Conservation (phyloP, 1,284 basidiomycete genomes). For the Austropuccinia psidii region DNA sequence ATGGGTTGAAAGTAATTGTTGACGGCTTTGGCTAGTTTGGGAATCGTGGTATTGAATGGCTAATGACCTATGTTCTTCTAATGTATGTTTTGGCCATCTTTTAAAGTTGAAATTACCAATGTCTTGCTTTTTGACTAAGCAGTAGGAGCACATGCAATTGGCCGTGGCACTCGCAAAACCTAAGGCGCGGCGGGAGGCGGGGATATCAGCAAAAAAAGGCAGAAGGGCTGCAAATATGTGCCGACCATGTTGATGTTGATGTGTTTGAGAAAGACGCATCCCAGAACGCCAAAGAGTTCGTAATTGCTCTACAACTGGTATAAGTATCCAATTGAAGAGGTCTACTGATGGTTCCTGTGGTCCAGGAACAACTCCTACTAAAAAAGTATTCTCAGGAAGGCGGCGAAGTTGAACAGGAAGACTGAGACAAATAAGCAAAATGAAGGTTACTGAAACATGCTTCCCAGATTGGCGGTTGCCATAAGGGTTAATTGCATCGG, state of each 20-base stretch:
- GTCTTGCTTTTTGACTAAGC: background rate
- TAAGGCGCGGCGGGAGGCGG: conserved; percentile 27
- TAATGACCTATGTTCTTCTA: background rate
- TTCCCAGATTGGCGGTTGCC: conserved; percentile 1
- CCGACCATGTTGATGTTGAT: background rate
- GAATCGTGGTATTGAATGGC: background rate
- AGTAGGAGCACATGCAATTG: conserved; percentile 35
- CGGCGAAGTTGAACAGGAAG: conserved; percentile 45
- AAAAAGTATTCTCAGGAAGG: conserved; percentile 48
- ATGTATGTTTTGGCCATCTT: background rate
- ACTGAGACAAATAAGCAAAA: background rate
- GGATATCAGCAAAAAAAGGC: conserved; percentile 38
- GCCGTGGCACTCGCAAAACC: conserved; percentile 22
- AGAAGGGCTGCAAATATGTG: conserved; percentile 8
- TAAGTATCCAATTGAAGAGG: conserved; percentile 45
- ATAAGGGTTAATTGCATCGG: conserved; percentile 19
- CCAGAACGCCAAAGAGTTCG: conserved; percentile 46
- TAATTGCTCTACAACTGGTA: conserved; percentile 45
- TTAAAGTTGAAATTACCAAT: background rate
- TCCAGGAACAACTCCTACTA: conserved; percentile 48
- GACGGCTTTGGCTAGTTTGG: background rate
- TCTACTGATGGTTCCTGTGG: conserved; percentile 38
- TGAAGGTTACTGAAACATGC: background rate
- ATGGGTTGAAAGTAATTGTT: background rate
- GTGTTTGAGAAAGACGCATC: conserved; percentile 34